Base-by-base conservation (phyloP, 2,329 filamentous ascomycete genomes). In the Pyricularia sp. region DNA sequence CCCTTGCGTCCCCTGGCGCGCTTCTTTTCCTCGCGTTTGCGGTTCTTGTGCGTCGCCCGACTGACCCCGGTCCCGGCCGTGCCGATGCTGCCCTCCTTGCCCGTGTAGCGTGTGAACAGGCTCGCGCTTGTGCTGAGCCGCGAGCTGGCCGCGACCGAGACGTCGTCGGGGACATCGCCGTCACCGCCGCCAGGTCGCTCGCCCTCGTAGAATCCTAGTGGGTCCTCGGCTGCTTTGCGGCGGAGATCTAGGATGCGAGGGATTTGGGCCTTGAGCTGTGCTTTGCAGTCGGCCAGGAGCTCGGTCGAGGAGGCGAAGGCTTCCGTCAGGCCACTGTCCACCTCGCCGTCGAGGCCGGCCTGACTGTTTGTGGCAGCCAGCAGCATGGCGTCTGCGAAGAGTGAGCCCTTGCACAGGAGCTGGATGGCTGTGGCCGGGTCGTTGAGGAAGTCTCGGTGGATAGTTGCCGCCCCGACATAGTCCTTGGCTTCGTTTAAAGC, bases 1-100 rank as follows among this genome's bases (percentile, higher is more conserved):
- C 94, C 94, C 79, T 97, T 97, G 75, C 96, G 93, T 28, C 94
- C 94, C 8, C 91, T 82, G 0, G 94, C 94, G 19, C 93, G 86
- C 82, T 99, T 99, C 75, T 96, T 87, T 80, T 99, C 94, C 76
- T 99, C 94, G 24, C 92, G 83, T 28, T 88, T 82, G 64, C 92
- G 86, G 73, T 96, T 97, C 80, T 94, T 96, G 72, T 86, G 89
- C 55, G 91, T 96, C 66, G 89, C 89, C 13, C 92, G 84, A 62
- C 87, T 90, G 2, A 89, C 87, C 33, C 86, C 85, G 13, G 89
- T 93, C 24, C 86, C 88, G 1, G 86, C 82, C 24, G 90, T 92
- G 26, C 87, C 86, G 2, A 82, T 78, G 69, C 82, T 86, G 49
- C 78, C 79, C 64, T 35, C 76, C 67, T 88, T 88, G 66, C 90